Conservation (phyloP, 352 stramenopile genomes). For the Paralagenidium karlingii region DNA sequence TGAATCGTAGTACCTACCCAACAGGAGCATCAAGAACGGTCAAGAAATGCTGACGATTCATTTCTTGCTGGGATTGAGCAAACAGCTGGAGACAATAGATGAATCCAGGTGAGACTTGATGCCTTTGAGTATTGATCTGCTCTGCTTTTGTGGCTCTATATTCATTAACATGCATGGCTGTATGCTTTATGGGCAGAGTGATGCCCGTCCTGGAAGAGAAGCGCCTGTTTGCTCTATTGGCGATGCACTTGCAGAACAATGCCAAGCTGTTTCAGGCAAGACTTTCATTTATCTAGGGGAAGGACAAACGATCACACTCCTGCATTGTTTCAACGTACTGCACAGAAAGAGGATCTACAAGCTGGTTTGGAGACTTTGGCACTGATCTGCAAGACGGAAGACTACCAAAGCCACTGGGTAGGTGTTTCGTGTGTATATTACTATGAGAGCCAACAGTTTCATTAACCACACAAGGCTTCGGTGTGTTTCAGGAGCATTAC, state of each 20-base stretch:
- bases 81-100: constrained; percentile 72
- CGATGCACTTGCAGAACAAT: constrained; percentile 60
- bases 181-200: constrained; percentile 28
- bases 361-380: constrained; percentile 55
- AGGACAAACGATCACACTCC: neutral
- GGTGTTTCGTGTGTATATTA: constrained; percentile 2
- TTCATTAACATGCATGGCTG: neutral
- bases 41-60: constrained; percentile 83
- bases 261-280: constrained; percentile 17
- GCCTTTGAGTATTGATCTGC: neutral
- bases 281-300: neutral
- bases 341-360: constrained; percentile 18
- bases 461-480: neutral
- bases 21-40: constrained; percentile 62
- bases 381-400: constrained; percentile 69
- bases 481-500: constrained; percentile 20
- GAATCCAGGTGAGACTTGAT: constrained; percentile 32
- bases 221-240: constrained; percentile 62
- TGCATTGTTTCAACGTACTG: constrained; percentile 10
- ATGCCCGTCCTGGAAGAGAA: constrained; percentile 80
- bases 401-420: constrained; percentile 63
- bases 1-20: constrained; percentile 32
- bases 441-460: neutral
- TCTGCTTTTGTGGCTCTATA: neutral
- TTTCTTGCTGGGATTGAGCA: constrained; percentile 74